phyloP scores from a whole-genome alignment of 208 protist species.

The Chromosphaera perkinsii region DNA sequence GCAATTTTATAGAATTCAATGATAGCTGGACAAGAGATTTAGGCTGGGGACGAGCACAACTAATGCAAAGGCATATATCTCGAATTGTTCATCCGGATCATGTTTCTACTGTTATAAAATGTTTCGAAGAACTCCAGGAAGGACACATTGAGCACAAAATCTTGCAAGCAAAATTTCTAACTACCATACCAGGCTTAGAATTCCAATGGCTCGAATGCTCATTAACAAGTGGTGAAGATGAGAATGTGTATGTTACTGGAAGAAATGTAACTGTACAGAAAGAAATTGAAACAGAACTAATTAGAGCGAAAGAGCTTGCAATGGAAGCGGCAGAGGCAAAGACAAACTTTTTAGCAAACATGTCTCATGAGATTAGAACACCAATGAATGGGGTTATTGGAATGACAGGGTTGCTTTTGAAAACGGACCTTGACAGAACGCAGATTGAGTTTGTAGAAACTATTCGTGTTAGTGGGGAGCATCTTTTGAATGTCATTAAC shows the following conservation, averaged over 20 bases:
- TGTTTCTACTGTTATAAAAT: no score
- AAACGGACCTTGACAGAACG: background rate
- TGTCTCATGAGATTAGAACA: slow-evolving; percentile 57
- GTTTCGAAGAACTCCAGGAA: background rate
- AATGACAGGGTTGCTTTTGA: slow-evolving; percentile 12
- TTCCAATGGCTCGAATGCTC: background rate
- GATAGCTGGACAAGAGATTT: no score
- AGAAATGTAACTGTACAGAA: background rate
- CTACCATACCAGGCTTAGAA: background rate
- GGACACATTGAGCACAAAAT: background rate
- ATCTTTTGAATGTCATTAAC: slow-evolving; percentile 37
- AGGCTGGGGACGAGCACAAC: no score
- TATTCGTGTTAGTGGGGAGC: slow-evolving; percentile 18
- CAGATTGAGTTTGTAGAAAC: slow-evolving; percentile 17
- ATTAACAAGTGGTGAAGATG: background rate
- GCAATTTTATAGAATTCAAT: no score
- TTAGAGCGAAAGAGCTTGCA: background rate
- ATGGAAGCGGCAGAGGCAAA: slow-evolving; percentile 37
- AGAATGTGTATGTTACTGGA: background rate
- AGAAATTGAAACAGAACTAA: background rate
- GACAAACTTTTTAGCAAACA: slow-evolving; percentile 44
- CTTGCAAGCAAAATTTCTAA: background rate
- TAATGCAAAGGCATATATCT: no score
- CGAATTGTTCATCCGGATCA: no score
- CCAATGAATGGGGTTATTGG: slow-evolving; percentile 51